Evolutionary conservation across 371 early-diverging fungal species (phyloP).

Genomic region (Mucor piriformis): DNA sequence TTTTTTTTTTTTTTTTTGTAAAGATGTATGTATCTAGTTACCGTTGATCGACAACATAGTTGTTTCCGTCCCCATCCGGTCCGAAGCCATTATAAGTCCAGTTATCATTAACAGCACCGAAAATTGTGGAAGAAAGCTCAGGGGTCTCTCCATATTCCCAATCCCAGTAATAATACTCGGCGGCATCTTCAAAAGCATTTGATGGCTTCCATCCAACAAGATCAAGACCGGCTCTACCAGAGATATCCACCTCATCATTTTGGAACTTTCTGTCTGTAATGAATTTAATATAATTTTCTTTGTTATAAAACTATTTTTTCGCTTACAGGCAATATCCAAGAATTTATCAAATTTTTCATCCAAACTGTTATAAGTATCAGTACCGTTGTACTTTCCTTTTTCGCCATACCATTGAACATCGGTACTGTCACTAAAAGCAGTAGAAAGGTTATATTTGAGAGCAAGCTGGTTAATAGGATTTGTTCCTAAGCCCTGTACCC

Average conservation of each 20-base stretch:
- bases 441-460: slow-evolving; percentile 36
- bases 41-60: slow-evolving; percentile 45
- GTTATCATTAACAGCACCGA: slow-evolving; percentile 33
- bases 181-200: slow-evolving; percentile 36
- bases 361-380: slow-evolving; percentile 22
- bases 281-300: not conserved
- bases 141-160: slow-evolving; percentile 49
- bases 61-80: slow-evolving; percentile 44
- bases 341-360: slow-evolving; percentile 17
- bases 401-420: slow-evolving; percentile 39
- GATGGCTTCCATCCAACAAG: slow-evolving; percentile 43
- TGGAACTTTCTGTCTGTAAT: slow-evolving; percentile 32
- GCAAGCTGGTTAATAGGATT: slow-evolving; percentile 48
- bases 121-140: slow-evolving; percentile 36
- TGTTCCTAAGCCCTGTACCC: slow-evolving; percentile 55
- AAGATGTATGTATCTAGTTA: slow-evolving; percentile 8
- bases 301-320: not conserved
- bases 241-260: slow-evolving; percentile 39
- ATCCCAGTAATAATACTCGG: slow-evolving; percentile 50
- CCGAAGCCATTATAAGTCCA: slow-evolving; percentile 41
- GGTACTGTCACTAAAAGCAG: slow-evolving; percentile 31
- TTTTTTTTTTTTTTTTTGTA: not conserved
- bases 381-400: slow-evolving; percentile 33
- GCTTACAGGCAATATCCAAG: not conserved
- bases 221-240: slow-evolving; percentile 37